These are phyloP conservation scores for Letharia columbiana DNA, from an alignment of 495 filamentous ascomycete genomes.

Conservation along the genomic window DNA sequence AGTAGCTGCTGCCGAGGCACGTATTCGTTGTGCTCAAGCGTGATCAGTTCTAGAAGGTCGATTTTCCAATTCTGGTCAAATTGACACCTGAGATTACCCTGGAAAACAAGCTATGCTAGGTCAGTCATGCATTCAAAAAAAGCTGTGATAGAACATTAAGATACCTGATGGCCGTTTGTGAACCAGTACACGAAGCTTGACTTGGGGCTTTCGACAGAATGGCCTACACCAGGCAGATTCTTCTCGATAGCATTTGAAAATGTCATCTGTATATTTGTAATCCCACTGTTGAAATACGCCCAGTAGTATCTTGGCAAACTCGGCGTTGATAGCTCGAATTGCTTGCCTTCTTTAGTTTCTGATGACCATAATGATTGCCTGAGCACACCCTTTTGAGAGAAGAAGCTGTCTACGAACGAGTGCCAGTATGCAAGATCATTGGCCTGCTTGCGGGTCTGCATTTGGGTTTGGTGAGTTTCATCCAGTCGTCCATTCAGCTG, in stretches of 20 bases:
- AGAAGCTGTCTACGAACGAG: constrained; percentile 65
- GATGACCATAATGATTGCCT: constrained; percentile 51
- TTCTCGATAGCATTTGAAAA: constrained; percentile 50
- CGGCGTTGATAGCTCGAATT: constrained; percentile 68
- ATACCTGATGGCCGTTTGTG: constrained; percentile 57
- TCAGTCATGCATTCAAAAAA: constrained; percentile 23
- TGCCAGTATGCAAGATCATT: constrained; percentile 66
- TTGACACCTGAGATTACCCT: constrained; percentile 52
- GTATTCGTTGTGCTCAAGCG: constrained; percentile 57
- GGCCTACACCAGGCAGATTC: constrained; percentile 49
- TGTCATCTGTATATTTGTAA: constrained; percentile 69
- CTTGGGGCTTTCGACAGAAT: constrained; percentile 53
- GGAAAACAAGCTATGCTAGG: constrained; percentile 49
- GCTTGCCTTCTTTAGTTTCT: constrained; percentile 48
- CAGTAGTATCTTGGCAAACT: constrained; percentile 72
- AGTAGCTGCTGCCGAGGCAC: constrained; percentile 47
- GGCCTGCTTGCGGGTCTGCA: constrained; percentile 46
- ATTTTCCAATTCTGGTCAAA: constrained; percentile 64
- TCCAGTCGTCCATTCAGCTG: constrained; percentile 31
- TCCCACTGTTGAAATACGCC: constrained; percentile 74
- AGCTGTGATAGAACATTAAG: constrained; percentile 26
- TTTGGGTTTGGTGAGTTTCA: constrained; percentile 16
- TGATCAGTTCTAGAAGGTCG: constrained; percentile 62
- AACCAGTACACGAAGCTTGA: constrained; percentile 68
- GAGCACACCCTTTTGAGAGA: constrained; percentile 60